phyloP scores from a whole-genome alignment of 305 asterid species.

The Solanum hybrid region DNA sequence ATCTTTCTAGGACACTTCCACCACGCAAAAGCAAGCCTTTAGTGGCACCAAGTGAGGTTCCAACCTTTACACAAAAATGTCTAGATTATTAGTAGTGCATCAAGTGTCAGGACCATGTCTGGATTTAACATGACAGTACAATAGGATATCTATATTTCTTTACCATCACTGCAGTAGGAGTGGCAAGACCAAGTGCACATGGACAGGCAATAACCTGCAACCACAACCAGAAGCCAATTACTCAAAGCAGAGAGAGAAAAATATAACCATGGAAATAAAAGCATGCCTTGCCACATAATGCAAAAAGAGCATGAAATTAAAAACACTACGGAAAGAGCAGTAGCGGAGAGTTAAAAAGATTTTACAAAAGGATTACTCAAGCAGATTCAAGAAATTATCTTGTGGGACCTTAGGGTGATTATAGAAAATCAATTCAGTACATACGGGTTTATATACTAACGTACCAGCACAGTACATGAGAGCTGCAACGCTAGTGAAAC shows the following conservation, averaged over 20 bases:
- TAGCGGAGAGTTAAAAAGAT: neutral
- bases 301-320: neutral
- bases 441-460: neutral
- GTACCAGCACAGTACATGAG: conserved; percentile 98
- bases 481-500: conserved; percentile 94
- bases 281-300: neutral
- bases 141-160: conserved; percentile 4
- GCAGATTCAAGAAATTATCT: neutral
- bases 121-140: neutral
- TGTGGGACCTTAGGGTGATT: neutral
- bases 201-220: conserved; percentile 98
- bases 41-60: conserved; percentile 99
- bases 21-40: conserved; percentile 97
- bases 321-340: neutral
- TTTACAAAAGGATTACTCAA: neutral
- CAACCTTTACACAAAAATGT: conserved; percentile 51
- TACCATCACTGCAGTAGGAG: conserved; percentile 99
- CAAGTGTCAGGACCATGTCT: neutral
- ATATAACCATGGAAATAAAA: neutral
- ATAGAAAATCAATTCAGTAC: neutral
- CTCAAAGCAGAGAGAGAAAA: conserved; percentile 8
- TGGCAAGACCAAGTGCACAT: conserved; percentile 98
- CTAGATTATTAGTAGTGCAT: conserved; percentile 10
- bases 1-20: conserved; percentile 82
- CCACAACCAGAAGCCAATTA: conserved; percentile 17